Evolutionary conservation across 1,284 basidiomycete species (phyloP), one percentile per base, ranked within the genome.

Genomic region (Puccinia triticina): DNA sequence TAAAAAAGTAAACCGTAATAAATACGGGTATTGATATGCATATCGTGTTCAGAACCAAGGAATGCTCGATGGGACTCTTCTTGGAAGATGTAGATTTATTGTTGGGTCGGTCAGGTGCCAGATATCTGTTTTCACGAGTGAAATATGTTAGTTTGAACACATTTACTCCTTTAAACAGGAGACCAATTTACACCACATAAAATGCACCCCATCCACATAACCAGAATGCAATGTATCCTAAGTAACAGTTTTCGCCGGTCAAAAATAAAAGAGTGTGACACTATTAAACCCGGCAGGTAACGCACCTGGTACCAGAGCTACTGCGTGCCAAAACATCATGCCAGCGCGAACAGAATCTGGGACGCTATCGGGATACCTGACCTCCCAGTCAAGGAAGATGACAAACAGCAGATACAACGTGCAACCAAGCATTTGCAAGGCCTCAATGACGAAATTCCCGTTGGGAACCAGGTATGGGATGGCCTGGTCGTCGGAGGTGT

Each of bases 301-400:
- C 59, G 59, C 18, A 69, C 66, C 37, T 37, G 66, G 66, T 69
- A 48, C 66, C 37, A 69, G 32, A 43, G 66, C 37, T 69, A 69
- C 21, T 26, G 66, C 37, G 7, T 43, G 43, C 66, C 66, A 69
- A 48, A 69, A 69, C 21, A 69, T 18, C 2, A 43, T 46, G 18
- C 66, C 43, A 26, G 66, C 66, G 21, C 46, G 40, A 29, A 69
- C 40, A 32, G 14, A 43, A 18, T 43, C 66, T 69, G 66, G 26
- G 14, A 26, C 16, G 40, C 21, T 69, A 8, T 48, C 23, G 11
- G 66, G 66, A n/a, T 69, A 46, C 40, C 46, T 69, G 29, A 11
- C 37, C 4, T n/a, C 7, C 43, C 66, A 43, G 66, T 69, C 43
- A 48, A 43, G 26, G 66, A 21, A 11, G 37, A 43, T 5, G 26